A percentile compares a stretch with the other conserved stretches of the same genome.
phyloP scores from a whole-genome alignment of 75 land plant species.

The Isoetes taiwanensis region DNA sequence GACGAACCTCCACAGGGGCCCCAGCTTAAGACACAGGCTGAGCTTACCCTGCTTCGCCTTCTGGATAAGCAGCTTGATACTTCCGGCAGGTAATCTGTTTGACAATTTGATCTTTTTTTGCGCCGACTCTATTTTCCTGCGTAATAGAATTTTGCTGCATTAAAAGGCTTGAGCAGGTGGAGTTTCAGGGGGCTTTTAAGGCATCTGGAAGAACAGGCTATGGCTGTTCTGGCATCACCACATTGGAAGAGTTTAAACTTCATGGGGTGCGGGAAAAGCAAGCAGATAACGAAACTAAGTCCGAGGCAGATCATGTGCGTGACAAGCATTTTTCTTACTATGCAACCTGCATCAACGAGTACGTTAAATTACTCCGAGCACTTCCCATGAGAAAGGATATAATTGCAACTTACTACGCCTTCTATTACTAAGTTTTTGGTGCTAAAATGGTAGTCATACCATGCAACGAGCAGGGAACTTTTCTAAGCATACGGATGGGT shows the following conservation, averaged over 20 bases:
- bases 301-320: slow-evolving; percentile 11
- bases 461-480: too few relatives aligned
- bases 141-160: not conserved
- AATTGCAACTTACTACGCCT: too few relatives aligned
- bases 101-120: not conserved
- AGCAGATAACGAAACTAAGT: slow-evolving; percentile 12
- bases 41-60: slow-evolving; percentile 20
- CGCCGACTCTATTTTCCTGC: not conserved
- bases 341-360: too few relatives aligned
- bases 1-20: slow-evolving; percentile 8
- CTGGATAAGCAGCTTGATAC: slow-evolving; percentile 28
- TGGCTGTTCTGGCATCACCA: slow-evolving; percentile 16
- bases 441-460: too few relatives aligned
- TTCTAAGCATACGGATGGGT: too few relatives aligned
- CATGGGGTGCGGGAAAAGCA: slow-evolving; percentile 10
- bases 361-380: too few relatives aligned
- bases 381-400: too few relatives aligned
- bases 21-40: slow-evolving; percentile 9
- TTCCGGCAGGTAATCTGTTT: slow-evolving; percentile 20
- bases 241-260: slow-evolving; percentile 17
- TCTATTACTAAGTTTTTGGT: too few relatives aligned
- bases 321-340: slow-evolving; percentile 12
- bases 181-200: slow-evolving; percentile 23
- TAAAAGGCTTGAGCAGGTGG: slow-evolving; percentile 24
- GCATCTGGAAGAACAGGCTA: slow-evolving; percentile 10